Evolutionary conservation across 305 asterid genomes (phyloP).

Genomic region (Fraxinus albicans): DNA sequence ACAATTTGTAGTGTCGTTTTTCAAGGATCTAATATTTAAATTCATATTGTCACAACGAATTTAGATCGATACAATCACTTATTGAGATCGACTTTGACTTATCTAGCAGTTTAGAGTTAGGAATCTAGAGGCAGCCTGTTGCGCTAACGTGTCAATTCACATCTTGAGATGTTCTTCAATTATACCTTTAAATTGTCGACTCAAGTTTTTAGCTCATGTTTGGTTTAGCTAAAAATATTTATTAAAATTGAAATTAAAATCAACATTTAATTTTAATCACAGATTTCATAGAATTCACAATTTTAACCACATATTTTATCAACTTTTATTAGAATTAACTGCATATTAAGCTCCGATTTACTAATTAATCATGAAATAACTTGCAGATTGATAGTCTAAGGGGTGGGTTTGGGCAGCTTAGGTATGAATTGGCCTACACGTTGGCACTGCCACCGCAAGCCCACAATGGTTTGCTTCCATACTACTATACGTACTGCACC

Average conservation of each 20-base stretch:
- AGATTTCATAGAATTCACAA: no score
- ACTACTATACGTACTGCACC: constrained; percentile 23
- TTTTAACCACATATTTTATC: neutral
- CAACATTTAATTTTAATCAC: no score
- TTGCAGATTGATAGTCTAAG: neutral
- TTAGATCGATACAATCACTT: neutral
- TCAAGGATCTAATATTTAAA: neutral
- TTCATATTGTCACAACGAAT: neutral
- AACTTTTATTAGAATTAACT: no score
- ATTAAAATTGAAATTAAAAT: no score
- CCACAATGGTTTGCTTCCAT: constrained; percentile 25
- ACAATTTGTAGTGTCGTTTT: neutral
- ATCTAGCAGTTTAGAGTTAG: no score
- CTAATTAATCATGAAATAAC: neutral
- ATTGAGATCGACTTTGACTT: neutral
- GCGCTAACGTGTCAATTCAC: neutral
- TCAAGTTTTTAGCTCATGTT: neutral
- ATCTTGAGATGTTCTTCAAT: neutral
- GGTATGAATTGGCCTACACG: constrained; percentile 30
- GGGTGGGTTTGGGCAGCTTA: neutral
- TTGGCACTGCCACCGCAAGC: constrained; percentile 24
- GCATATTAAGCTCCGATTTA: neutral
- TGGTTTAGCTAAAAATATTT: neutral
- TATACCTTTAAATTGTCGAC: no score
- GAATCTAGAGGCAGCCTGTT: no score